phyloP scores from a whole-genome alignment of 78 protist genomes.

The Polysphondylium violaceum region DNA sequence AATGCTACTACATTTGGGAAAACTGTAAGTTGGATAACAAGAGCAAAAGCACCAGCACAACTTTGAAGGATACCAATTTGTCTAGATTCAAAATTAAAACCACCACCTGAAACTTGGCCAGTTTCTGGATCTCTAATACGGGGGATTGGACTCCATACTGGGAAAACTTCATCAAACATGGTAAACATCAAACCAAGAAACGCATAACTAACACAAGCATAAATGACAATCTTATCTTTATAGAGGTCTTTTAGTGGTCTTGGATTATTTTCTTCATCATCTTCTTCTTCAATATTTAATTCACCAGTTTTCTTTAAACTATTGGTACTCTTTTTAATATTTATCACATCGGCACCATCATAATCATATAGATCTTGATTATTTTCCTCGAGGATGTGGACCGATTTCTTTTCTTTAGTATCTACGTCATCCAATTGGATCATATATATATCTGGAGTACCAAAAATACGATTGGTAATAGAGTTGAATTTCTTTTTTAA shows the following conservation, averaged over 20 bases:
- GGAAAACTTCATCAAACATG: constrained; percentile 58
- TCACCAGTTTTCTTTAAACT: neutral
- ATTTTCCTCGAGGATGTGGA: neutral
- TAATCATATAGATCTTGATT: neutral
- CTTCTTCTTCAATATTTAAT: constrained; percentile 2
- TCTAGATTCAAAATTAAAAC: constrained; percentile 17
- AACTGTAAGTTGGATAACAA: constrained; percentile 13
- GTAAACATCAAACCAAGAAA: constrained; percentile 59
- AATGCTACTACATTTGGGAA: constrained; percentile 28
- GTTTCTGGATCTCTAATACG: constrained; percentile 2
- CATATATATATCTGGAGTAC: too few relatives aligned
- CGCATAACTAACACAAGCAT: constrained; percentile 43
- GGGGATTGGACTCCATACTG: constrained; percentile 26
- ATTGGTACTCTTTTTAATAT: neutral
- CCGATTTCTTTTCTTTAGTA: too few relatives aligned
- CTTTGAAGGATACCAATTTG: constrained; percentile 37
- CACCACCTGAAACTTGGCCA: constrained; percentile 14
- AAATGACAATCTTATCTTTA: constrained; percentile 26
- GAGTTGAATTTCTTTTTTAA: too few relatives aligned
- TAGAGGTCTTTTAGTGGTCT: neutral
- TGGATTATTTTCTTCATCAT: constrained; percentile 20
- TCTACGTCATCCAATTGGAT: neutral
- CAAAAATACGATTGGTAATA: too few relatives aligned
- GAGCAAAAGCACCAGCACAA: constrained; percentile 47
- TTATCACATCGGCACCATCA: neutral